Base-by-base conservation (phyloP, 345 rosid genomes). In the Corchorus capsularis region DNA sequence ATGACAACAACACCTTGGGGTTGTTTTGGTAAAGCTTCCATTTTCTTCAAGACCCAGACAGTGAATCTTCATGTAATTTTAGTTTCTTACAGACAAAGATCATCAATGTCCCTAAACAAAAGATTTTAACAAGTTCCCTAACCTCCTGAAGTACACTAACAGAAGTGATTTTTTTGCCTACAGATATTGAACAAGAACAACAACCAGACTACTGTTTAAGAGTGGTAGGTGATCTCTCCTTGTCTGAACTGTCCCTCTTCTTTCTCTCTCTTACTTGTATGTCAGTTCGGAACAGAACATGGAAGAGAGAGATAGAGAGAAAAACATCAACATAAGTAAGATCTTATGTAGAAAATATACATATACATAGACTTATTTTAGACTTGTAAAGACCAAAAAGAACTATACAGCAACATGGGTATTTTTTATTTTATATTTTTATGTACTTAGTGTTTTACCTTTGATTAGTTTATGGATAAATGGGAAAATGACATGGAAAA, bases 31-130 rank as follows among this genome's bases (percentile, higher is more conserved):
- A 68, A 61, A 54, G 84, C 14, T 56, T 83, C 87, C 97, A 92
- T 92, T 78, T 75, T 76, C 20, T 75, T 76, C 20, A 62, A 66
- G 75, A 86, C 78, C 83, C 81, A 54, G 81, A 77, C 22, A 73
- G 67, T 17, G 77, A 84, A 79, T 83, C 90, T 84, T 91, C 92
- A 88, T 91, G 89, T 82, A 86, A 78, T 52, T 59, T 59, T 75
- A 27, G 27, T 27, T 47, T 78, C 50, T 37, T 50, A 12, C 19
- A 66, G 61, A 70, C 39, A 69, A 65, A 62, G 75, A 72, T 80
- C 85, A 91, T 83, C 81, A 85, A 86, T 82, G 84, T 67, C 71
- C 56, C 43, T 3, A 39, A 11, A 72, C 68, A 78, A 17, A 73
- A 50, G 55, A 45, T 13, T 63, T 39, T 50, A 71, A 55, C 15